Base-by-base conservation (phyloP, 495 filamentous ascomycete genomes). In the Penicillium mononematosum region DNA sequence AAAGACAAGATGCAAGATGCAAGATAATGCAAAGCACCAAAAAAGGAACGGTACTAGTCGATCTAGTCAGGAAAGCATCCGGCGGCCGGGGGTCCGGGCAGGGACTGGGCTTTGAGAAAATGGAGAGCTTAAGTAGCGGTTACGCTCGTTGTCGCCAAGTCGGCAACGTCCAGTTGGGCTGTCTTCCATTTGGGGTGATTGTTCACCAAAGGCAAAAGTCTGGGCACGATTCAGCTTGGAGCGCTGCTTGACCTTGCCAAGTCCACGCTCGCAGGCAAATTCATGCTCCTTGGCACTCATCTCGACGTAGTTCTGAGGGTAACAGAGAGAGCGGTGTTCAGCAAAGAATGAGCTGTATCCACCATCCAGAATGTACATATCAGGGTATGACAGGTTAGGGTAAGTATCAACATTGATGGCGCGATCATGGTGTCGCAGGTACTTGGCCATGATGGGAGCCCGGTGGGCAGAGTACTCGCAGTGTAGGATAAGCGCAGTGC, bases 401-500 rank as follows among this genome's bases (percentile, higher is more conserved):
- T 99, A 99, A 29, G 77, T 78, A 61, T 89, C 87, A 22, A 83
- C 81, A 70, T 99, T 99, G 60, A 83, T 74, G 20, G 83, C 82
- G 22, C 95, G 89, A 75, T 99, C 95, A 63, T 86, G 85, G 50
- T 89, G 81, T 55, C 95, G 92, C 48, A 99, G 84, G 69, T 90
- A 88, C 61, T 75, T 73, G 61, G 70, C 63, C 92, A 98, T 97
- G 63, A 96, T 88, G 25, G 94, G 94, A n/a, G 94, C 94, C 24
- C 94, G 89, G 74, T 96, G 93, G 34, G 90, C 92, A 24, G 94
- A 98, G 70, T 97, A 99, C 68, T 99, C 95, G 80, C 95, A 99
- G 73, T 99, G 95, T 60, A 99, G 87, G 54, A 99, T 86, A 45
- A 99, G 67, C 7, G 96, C 79, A 0, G 90, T 92, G 51, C 85